Evolutionary conservation across 1,139 yeast species (phyloP).

Genomic region (Hansenula sp.): DNA sequence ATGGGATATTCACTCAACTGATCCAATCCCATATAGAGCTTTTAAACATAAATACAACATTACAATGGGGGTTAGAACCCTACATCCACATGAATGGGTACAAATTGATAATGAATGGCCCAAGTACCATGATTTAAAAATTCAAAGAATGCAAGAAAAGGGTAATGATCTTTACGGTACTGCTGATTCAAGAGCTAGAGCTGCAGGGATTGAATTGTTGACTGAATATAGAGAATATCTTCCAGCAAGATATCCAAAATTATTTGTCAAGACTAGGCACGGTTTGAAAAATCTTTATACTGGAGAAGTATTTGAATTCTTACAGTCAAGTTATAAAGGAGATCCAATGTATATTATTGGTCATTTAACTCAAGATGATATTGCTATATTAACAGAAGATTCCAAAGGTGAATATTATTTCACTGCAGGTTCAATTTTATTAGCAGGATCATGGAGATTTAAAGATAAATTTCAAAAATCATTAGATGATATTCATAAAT

Average conservation of each 20-base stretch:
- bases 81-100: slow-evolving; percentile 56
- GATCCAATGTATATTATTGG: slow-evolving; percentile 56
- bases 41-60: slow-evolving; percentile 46
- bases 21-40: slow-evolving; percentile 54
- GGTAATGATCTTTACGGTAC: slow-evolving; percentile 45
- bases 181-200: slow-evolving; percentile 40
- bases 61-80: slow-evolving; percentile 54
- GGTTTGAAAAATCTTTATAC: slow-evolving; percentile 49
- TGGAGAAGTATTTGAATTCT: slow-evolving; percentile 40
- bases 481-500: slow-evolving; percentile 47
- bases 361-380: slow-evolving; percentile 53
- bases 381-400: slow-evolving; percentile 55
- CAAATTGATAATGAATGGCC: slow-evolving; percentile 64
- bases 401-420: slow-evolving; percentile 47
- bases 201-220: slow-evolving; percentile 50
- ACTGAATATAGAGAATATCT: slow-evolving; percentile 45
- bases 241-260: slow-evolving; percentile 49
- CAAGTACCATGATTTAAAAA: slow-evolving; percentile 45
- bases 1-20: slow-evolving; percentile 46
- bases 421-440: slow-evolving; percentile 50
- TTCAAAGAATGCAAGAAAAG: slow-evolving; percentile 38
- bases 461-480: slow-evolving; percentile 47
- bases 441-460: slow-evolving; percentile 59
- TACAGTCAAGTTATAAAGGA: slow-evolving; percentile 52
- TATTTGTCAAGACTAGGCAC: slow-evolving; percentile 38